Percentiles rank a stretch among this genome's conserved stretches.
These are phyloP conservation scores for Ogataea zsoltii DNA, from an alignment of 805 yeast species.

Conservation along the genomic window DNA sequence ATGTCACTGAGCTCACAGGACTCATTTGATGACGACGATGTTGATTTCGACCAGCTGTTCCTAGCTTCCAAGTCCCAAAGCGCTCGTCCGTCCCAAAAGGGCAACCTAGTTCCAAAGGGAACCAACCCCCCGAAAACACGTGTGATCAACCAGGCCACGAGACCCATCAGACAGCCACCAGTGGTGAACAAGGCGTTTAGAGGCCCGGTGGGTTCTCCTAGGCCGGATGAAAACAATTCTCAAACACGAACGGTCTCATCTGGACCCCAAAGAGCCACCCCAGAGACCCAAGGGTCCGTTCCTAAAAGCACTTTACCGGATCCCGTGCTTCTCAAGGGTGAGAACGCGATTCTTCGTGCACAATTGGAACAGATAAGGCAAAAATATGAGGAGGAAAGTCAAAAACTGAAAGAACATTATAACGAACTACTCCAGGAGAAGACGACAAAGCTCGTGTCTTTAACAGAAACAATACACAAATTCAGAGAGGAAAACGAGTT, in stretches of 20 bases:
- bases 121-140: neutral
- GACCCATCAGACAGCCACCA: neutral
- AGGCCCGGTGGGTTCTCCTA: too few relatives aligned
- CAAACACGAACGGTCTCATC: too few relatives aligned
- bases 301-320: slow-evolving; percentile 2
- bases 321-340: slow-evolving; percentile 56
- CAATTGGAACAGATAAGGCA: slow-evolving; percentile 52
- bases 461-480: slow-evolving; percentile 39
- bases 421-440: slow-evolving; percentile 22
- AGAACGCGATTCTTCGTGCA: slow-evolving; percentile 73
- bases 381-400: slow-evolving; percentile 38
- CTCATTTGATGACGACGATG: slow-evolving; percentile 35
- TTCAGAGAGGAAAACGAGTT: slow-evolving; percentile 59
- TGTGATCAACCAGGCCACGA: neutral
- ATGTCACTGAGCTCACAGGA: slow-evolving; percentile 26
- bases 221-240: too few relatives aligned
- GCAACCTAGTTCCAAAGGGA: neutral
- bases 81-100: neutral
- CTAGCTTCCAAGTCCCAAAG: slow-evolving; percentile 12
- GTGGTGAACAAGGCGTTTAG: too few relatives aligned
- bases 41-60: slow-evolving; percentile 29
- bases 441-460: slow-evolving; percentile 24
- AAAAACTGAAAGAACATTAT: slow-evolving; percentile 36
- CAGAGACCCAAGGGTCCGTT: too few relatives aligned
- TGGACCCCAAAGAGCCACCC: too few relatives aligned